Base-by-base conservation (phyloP, 2,329 filamentous ascomycete genomes). In the Chaetomium strumarium region DNA sequence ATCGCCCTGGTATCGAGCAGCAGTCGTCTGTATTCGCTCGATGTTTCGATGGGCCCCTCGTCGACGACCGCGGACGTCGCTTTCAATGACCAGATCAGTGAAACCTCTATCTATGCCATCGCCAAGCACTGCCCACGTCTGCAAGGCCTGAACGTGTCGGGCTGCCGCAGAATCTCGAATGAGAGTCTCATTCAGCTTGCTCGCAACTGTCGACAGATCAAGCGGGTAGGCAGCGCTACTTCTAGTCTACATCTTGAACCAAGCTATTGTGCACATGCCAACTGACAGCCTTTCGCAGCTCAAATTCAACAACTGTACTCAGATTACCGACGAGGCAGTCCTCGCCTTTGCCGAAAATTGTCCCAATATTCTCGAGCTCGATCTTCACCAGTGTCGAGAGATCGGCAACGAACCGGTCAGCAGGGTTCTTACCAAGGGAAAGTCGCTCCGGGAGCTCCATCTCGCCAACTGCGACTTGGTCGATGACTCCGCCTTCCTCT, bases 301-400 rank as follows among this genome's bases (percentile, higher is more conserved):
- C 60, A 99, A 99, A 80, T 79, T 99, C 56, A 99, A 97, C 69
- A 88, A 91, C 52, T 96, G 93, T 66, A 70, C 72, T n/a, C 87
- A 95, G 69, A 75, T 96, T 33, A 90, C 86, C 37, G 90, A 97
- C 66, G 77, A 79, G 45, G 85, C 90, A 7, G 85, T 97, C 58
- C 75, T 88, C 53, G 88, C 90, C 3, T 95, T 99, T 66, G 92
- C 93, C 6, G 77, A 84, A 42, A 82, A 95, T 69, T 96, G 92
- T 67, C 88, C 85, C 12, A 92, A 96, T 60, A 90, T 99, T 31
- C 84, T 99, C 57, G 93, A 99, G 69, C 96, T 99, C 56, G 93
- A 99, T 67, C 80, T 99, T 13, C 88, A 96, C 62, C 86, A 90
- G 62, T 95, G 93, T 73, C 78, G 76, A 50, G 78, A 84, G 42